Percentiles rank a stretch among this genome's conserved stretches.
Conservation (phyloP, 768 basidiomycete genomes). For the Phanerodontia chrysosporium region DNA sequence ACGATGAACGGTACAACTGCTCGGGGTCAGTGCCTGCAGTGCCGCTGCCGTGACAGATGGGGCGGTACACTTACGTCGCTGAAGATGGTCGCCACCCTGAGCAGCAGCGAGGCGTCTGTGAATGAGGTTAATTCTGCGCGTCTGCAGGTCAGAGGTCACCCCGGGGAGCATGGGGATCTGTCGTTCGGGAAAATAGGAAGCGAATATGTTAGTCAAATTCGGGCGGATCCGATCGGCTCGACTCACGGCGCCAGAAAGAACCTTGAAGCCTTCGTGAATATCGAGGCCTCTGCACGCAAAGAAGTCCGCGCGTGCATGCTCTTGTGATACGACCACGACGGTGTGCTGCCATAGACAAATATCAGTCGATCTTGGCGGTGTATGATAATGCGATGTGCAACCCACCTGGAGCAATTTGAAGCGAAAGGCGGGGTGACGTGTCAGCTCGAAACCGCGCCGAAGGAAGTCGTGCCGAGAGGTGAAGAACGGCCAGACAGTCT, state of each 20-base stretch:
- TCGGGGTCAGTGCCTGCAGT: not conserved
- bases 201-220: conserved; percentile 15
- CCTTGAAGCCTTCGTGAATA: conserved; percentile 75
- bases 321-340: conserved; percentile 74
- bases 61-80: conserved; percentile 45
- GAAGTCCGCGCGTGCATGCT: conserved; percentile 63
- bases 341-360: conserved; percentile 45
- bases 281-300: conserved; percentile 69
- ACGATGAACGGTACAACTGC: conserved; percentile 64
- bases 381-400: conserved; percentile 12
- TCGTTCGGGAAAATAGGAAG: conserved; percentile 13
- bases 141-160: conserved; percentile 67
- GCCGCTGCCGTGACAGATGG: conserved; percentile 1
- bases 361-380: conserved; percentile 14
- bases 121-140: conserved; percentile 56
- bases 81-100: conserved; percentile 60
- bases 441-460: conserved; percentile 64
- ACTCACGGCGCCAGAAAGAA: conserved; percentile 74
- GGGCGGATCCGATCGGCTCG: conserved; percentile 1
- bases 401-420: conserved; percentile 66
- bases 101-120: conserved; percentile 65
- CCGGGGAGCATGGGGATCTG: conserved; percentile 76
- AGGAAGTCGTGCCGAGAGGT: conserved; percentile 67
- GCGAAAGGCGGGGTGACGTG: conserved; percentile 62
- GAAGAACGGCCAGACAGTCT: conserved; percentile 66